Evolutionary conservation across 805 yeast genomes (phyloP).

Genomic region (Spathaspora arborariae): DNA sequence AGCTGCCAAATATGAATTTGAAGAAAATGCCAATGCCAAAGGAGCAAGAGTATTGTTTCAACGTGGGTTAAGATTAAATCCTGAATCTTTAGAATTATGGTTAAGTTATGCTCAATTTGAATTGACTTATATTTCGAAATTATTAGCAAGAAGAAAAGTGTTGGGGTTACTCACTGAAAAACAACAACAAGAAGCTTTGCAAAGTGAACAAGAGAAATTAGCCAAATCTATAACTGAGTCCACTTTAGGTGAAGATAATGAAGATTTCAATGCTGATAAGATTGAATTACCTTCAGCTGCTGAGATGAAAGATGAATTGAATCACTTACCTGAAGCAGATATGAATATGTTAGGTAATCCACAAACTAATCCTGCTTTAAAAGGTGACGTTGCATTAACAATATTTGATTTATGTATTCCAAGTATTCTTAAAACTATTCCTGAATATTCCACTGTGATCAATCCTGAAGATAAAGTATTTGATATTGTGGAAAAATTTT

Average conservation of each 20-base stretch:
- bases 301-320: constrained; percentile 57
- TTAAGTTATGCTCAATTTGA: constrained; percentile 84
- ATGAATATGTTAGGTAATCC: constrained; percentile 79
- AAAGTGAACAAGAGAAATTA: constrained; percentile 22
- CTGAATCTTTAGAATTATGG: constrained; percentile 73
- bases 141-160: constrained; percentile 78
- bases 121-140: constrained; percentile 76
- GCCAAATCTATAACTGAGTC: constrained; percentile 35
- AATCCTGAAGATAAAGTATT: constrained; percentile 38
- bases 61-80: constrained; percentile 78
- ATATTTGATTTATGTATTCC: constrained; percentile 35
- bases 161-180: constrained; percentile 73
- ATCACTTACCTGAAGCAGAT: constrained; percentile 81
- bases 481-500: constrained; percentile 37
- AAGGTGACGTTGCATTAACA: constrained; percentile 45
- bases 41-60: constrained; percentile 87
- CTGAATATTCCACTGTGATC: constrained; percentile 17
- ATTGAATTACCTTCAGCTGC: constrained; percentile 52
- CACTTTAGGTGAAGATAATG: constrained; percentile 23
- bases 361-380: constrained; percentile 74
- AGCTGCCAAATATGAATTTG: constrained; percentile 93
- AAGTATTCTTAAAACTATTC: constrained; percentile 23
- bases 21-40: constrained; percentile 79
- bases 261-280: constrained; percentile 34
- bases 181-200: constrained; percentile 53